These are phyloP conservation scores for Suillus brevipes DNA, from an alignment of 768 basidiomycete species.

Conservation along the genomic window DNA sequence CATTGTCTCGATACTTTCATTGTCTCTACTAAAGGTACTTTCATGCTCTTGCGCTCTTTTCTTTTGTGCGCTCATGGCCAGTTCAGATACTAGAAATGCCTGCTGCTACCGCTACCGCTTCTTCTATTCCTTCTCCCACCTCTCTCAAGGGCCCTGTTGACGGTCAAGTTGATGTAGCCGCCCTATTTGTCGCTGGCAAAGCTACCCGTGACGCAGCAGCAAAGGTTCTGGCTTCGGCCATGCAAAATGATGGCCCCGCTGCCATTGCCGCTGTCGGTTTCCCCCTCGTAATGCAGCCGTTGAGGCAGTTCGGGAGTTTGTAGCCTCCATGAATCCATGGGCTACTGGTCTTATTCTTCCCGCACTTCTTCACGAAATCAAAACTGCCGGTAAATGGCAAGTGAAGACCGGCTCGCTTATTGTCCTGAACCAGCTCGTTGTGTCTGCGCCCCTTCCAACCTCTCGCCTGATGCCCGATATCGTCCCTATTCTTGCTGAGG, in stretches of 20 bases:
- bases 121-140: constrained; percentile 59
- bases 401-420: constrained; percentile 86
- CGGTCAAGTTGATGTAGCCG: constrained; percentile 66
- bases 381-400: constrained; percentile 97
- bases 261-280: constrained; percentile 72
- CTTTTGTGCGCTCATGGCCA: constrained; percentile 11
- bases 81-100: constrained; percentile 71
- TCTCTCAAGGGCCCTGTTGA: constrained; percentile 71
- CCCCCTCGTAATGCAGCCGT: constrained; percentile 82
- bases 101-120: constrained; percentile 67
- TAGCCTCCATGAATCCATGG: constrained; percentile 85
- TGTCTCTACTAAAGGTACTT: constrained; percentile 46
- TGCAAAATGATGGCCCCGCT: constrained; percentile 82
- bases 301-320: constrained; percentile 76
- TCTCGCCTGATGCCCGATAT: constrained; percentile 93
- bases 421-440: constrained; percentile 84
- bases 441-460: constrained; percentile 77
- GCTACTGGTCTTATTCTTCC: constrained; percentile 81
- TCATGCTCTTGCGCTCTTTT: not conserved
- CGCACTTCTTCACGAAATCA: constrained; percentile 87
- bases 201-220: constrained; percentile 73
- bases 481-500: constrained; percentile 90
- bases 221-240: constrained; percentile 64
- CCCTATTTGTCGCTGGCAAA: constrained; percentile 87
- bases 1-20: no score